Evolutionary conservation across 2,329 filamentous ascomycete genomes (phyloP).

Genomic region (Talaromyces sp.): DNA sequence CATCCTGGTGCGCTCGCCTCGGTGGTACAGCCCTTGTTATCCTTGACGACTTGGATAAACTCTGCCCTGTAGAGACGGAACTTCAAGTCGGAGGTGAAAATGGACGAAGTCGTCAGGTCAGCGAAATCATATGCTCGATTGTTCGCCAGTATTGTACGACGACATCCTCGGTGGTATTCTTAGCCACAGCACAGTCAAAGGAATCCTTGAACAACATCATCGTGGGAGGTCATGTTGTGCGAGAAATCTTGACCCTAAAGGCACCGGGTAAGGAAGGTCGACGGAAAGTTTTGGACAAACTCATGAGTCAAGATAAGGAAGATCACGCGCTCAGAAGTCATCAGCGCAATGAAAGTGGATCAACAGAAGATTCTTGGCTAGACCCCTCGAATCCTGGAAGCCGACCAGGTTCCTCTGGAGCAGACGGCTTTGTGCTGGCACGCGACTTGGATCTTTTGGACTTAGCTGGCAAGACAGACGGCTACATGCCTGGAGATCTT

Average conservation of each 20-base stretch:
- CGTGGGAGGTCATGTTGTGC: constrained; percentile 84
- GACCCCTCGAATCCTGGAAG: constrained; percentile 63
- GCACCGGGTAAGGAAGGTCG: constrained; percentile 90
- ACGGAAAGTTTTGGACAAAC: constrained; percentile 74
- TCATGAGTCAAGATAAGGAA: constrained; percentile 53
- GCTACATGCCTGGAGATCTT: constrained; percentile 96
- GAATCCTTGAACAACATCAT: constrained; percentile 88
- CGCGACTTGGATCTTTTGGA: constrained; percentile 83
- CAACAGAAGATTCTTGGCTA: constrained; percentile 67
- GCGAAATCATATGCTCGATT: constrained; percentile 79
- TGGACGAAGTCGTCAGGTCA: constrained; percentile 84
- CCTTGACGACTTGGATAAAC: constrained; percentile 85
- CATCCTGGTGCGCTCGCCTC: constrained; percentile 84
- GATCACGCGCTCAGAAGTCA: constrained; percentile 42
- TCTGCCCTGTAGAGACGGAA: constrained; percentile 92
- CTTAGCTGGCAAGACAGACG: constrained; percentile 88
- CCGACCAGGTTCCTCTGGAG: constrained; percentile 42
- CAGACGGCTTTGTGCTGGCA: constrained; percentile 68
- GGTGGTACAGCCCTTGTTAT: constrained; percentile 82
- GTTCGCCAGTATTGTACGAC: constrained; percentile 78
- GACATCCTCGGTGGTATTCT: constrained; percentile 75
- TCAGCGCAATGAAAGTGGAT: constrained; percentile 32
- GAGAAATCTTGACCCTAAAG: constrained; percentile 84
- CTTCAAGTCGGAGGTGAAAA: constrained; percentile 92
- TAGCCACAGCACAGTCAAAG: constrained; percentile 90